phyloP scores from a whole-genome alignment of 106 monocot genomes.

The Apostasia ramifera region DNA sequence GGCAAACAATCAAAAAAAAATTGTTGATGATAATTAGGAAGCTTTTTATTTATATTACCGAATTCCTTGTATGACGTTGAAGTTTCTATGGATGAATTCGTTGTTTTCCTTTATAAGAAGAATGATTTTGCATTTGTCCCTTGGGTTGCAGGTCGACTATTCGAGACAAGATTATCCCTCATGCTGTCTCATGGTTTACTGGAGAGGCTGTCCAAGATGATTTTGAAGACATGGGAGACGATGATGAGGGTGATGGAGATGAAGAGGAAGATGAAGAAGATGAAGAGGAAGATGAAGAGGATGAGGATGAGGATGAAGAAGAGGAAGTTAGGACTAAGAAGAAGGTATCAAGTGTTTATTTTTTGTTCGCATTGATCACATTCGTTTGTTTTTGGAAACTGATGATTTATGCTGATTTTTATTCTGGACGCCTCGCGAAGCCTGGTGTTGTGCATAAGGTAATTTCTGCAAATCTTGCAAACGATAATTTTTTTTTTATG shows the following conservation, averaged over 20 bases:
- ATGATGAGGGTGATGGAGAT: constrained; percentile 33
- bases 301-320: constrained; percentile 25
- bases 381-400: background rate
- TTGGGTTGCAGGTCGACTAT: constrained; percentile 54
- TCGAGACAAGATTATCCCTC: constrained; percentile 85
- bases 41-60: too few relatives aligned
- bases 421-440: background rate
- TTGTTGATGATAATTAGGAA: too few relatives aligned
- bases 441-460: constrained; percentile 4
- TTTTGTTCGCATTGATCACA: background rate
- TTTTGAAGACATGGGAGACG: constrained; percentile 31
- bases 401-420: background rate
- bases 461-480: background rate
- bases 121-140: too few relatives aligned
- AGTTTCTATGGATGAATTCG: too few relatives aligned
- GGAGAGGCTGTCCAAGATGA: constrained; percentile 67
- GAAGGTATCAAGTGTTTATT: constrained; percentile 15
- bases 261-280: constrained; percentile 10
- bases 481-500: too few relatives aligned
- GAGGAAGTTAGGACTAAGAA: constrained; percentile 32
- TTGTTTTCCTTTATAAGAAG: too few relatives aligned
- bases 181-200: constrained; percentile 93
- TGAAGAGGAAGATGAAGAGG: background rate
- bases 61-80: too few relatives aligned
- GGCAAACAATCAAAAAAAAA: too few relatives aligned